These are phyloP conservation scores for Eimeria brunetti DNA, from an alignment of 169 alveolate species.

Conservation along the genomic window DNA sequence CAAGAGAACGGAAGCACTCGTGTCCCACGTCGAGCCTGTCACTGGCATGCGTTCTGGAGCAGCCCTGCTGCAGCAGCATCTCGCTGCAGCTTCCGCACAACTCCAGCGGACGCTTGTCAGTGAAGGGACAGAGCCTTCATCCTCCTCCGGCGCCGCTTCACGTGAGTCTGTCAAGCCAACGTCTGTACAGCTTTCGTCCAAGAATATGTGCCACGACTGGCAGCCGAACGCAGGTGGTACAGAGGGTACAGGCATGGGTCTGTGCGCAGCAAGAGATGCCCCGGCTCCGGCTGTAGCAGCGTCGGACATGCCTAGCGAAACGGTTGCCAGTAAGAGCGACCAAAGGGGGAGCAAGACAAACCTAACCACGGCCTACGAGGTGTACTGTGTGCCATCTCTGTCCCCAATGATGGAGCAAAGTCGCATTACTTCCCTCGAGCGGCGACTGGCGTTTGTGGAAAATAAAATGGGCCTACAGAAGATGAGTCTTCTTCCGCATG, in stretches of 20 bases:
- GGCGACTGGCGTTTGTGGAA: conserved; percentile 78
- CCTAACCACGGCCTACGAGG: conserved; percentile 62
- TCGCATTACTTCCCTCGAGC: conserved; percentile 69
- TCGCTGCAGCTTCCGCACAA: conserved; percentile 50
- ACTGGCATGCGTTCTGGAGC: conserved; percentile 75
- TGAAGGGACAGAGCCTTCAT: neutral
- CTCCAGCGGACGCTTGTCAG: conserved; percentile 57
- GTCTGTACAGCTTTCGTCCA: neutral
- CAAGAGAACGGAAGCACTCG: conserved; percentile 59
- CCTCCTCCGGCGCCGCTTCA: neutral
- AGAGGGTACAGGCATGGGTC: neutral
- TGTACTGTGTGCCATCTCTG: conserved; percentile 79
- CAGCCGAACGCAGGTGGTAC: conserved; percentile 6
- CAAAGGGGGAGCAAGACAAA: neutral
- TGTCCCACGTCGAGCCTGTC: conserved; percentile 56
- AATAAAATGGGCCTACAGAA: conserved; percentile 72
- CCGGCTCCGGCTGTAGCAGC: neutral
- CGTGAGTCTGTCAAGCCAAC: neutral
- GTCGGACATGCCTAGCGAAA: neutral
- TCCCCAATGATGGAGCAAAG: conserved; percentile 74
- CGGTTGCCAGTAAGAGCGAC: neutral
- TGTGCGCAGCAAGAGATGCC: conserved; percentile 4
- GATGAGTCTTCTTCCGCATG: conserved; percentile 72
- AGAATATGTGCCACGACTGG: neutral
- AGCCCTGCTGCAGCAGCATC: conserved; percentile 66